Percentiles rank a stretch among this genome's conserved stretches.
These are phyloP conservation scores for Phytophthora sojae DNA, from an alignment of 352 stramenopile genomes.

Conservation along the genomic window DNA sequence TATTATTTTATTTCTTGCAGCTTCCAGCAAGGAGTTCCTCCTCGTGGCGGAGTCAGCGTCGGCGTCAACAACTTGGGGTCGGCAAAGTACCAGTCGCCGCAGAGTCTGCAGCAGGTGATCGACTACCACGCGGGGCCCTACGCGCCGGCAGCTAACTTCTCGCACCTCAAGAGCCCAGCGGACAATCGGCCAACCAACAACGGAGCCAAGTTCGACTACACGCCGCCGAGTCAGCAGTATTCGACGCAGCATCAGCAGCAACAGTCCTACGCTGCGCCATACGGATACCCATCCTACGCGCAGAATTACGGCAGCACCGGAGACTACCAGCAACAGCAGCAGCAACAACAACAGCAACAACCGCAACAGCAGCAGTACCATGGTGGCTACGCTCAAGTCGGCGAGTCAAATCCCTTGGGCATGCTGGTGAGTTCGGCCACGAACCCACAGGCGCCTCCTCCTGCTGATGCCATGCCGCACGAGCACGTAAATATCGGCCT, in stretches of 20 bases:
- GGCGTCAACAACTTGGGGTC: conserved; percentile 13
- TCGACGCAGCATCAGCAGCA: conserved; percentile 30
- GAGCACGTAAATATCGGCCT: conserved; percentile 47
- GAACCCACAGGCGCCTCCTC: conserved; percentile 40
- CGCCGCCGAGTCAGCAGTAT: conserved; percentile 35
- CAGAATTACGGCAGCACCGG: conserved; percentile 43
- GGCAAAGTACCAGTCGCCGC: conserved; percentile 37
- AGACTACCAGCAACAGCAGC: conserved; percentile 43
- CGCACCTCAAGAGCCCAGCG: conserved; percentile 33
- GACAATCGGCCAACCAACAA: conserved; percentile 27
- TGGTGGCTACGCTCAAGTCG: conserved; percentile 35
- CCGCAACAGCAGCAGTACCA: conserved; percentile 45
- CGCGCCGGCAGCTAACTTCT: conserved; percentile 25
- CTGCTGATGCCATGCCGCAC: conserved; percentile 45
- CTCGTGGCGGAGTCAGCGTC: conserved; percentile 15
- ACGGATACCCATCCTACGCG: conserved; percentile 45
- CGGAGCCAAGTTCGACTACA: conserved; percentile 42
- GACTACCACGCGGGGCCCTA: conserved; percentile 42
- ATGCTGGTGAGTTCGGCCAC: conserved; percentile 70
- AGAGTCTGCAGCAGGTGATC: conserved; percentile 48
- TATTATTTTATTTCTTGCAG: conserved; percentile 24
- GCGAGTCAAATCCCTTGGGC: conserved; percentile 50
- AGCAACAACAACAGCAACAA: conserved; percentile 33
- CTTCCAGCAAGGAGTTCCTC: conserved; percentile 31
- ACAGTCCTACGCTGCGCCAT: conserved; percentile 42